Percentiles rank a stretch among this genome's conserved stretches.
phyloP scores from a whole-genome alignment of 345 rosid species.

The Eucalyptus shirleyi region DNA sequence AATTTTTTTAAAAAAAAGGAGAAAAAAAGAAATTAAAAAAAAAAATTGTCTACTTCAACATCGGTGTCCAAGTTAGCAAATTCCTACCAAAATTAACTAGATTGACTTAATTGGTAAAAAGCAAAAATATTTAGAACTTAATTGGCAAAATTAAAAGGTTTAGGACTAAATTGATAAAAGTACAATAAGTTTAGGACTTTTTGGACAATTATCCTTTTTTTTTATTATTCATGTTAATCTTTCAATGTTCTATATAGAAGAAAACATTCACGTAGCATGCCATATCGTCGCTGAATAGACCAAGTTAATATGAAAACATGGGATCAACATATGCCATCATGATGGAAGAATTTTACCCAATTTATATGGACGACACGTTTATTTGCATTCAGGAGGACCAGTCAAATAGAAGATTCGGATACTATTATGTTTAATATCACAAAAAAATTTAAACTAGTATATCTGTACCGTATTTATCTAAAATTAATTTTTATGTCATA shows the following conservation, averaged over 20 bases:
- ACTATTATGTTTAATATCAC: background rate
- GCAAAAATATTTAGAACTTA: no score
- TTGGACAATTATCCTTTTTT: no score
- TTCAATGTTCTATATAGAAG: background rate
- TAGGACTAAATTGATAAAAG: no score
- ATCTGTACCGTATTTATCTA: background rate
- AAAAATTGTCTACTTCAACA: no score
- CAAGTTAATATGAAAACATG: background rate
- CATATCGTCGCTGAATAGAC: background rate
- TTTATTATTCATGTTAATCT: background rate
- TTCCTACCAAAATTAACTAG: no score
- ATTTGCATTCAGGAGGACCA: background rate
- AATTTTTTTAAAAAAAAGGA: no score
- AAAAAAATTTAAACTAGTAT: background rate
- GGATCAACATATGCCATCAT: background rate
- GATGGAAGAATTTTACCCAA: background rate
- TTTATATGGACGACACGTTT: background rate
- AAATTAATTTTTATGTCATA: background rate
- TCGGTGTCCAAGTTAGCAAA: no score
- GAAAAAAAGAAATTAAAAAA: no score
- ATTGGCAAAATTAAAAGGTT: no score
- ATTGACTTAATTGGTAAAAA: no score
- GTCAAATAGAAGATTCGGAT: background rate
- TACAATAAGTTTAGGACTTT: no score
- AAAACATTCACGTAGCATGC: background rate